Percentiles rank a stretch among this genome's conserved stretches.
These are phyloP conservation scores for Hibiscus mutabilis DNA, from an alignment of 345 rosid species.

Conservation along the genomic window DNA sequence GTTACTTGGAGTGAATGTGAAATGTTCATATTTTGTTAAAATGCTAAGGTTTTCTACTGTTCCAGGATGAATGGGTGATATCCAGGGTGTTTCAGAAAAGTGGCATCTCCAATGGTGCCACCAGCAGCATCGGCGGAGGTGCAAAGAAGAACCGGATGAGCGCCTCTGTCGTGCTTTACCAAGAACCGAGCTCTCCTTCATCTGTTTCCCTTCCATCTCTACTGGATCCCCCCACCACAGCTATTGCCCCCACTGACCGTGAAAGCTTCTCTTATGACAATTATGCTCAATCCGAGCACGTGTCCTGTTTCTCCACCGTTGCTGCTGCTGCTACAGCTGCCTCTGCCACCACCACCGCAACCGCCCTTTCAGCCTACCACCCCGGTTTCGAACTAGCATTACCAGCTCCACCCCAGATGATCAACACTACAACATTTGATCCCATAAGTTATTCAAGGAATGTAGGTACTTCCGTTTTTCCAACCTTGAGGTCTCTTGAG, in stretches of 20 bases:
- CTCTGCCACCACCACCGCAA: slow-evolving; percentile 25
- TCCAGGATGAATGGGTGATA: slow-evolving; percentile 94
- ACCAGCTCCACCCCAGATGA: slow-evolving; percentile 8
- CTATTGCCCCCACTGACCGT: slow-evolving; percentile 14
- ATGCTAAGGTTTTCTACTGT: background rate
- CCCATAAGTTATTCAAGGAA: slow-evolving; percentile 24
- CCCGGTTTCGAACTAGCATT: slow-evolving; percentile 26
- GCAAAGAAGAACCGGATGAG: slow-evolving; percentile 42
- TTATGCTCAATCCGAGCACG: slow-evolving; percentile 65
- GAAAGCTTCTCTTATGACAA: slow-evolving; percentile 56
- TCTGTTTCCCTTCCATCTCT: slow-evolving; percentile 82
- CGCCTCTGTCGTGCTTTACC: slow-evolving; percentile 22
- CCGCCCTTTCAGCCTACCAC: background rate
- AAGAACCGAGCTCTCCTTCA: slow-evolving; percentile 60
- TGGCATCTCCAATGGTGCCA: slow-evolving; percentile 16
- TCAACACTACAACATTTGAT: background rate
- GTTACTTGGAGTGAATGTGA: background rate
- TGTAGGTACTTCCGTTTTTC: slow-evolving; percentile 34
- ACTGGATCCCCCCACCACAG: slow-evolving; percentile 34
- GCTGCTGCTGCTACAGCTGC: slow-evolving; percentile 32
- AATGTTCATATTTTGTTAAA: background rate
- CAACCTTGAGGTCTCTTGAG: slow-evolving; percentile 67
- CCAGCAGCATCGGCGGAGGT: slow-evolving; percentile 4
- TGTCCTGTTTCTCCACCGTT: slow-evolving; percentile 99
- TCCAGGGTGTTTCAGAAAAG: slow-evolving; percentile 75